Base-by-base conservation (phyloP, 495 filamentous ascomycete species). In the Penicillium goetzii region DNA sequence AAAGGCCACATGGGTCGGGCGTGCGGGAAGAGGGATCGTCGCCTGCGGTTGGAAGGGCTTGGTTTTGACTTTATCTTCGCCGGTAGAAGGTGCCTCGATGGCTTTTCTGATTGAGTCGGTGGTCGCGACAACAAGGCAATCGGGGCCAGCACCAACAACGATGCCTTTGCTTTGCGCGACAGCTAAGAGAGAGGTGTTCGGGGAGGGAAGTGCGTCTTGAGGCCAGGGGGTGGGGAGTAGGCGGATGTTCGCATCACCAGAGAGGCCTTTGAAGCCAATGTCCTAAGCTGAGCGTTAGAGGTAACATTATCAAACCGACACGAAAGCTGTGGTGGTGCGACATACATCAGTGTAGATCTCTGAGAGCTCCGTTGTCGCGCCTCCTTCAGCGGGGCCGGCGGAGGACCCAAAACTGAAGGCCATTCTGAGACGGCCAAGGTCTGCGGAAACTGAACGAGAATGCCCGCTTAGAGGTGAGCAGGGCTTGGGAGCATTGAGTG, bases 1-100 rank as follows among this genome's bases (percentile, higher is more conserved):
- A 69, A 98, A 99, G 28, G 89, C 90, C 9, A 98, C 82, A 74
- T 99, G 96, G 6, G 92, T 94, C 49, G 97, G 84, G 66, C 90
- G 84, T 65, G 88, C 83, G 8, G 88, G 86, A 52, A 97, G 77
- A 7, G 88, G 79, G 14, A 98, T 80, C 40, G 82, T 90, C 25
- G 90, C 78, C 63, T 92, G 86, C 28, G 95, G 90, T 49, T 85
- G 82, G 70, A 96, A 97, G 1, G 84, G 71, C 63, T 89, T 89
- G 41, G 87, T 79, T 64, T 91, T 87, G 9, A 71, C 62, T 66
- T 83, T 85, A 23, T 86, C 85, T 59, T 81, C 84, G 26, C 79
- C 77, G 14, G 36, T 15, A 41, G 85, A 82, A 4, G 83, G 76
- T 12, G 76, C 78, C 33, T 84, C 78, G 67, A 96, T 96, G 0